phyloP scores from a whole-genome alignment of 495 filamentous ascomycete species.

The Echria macrotheca region DNA sequence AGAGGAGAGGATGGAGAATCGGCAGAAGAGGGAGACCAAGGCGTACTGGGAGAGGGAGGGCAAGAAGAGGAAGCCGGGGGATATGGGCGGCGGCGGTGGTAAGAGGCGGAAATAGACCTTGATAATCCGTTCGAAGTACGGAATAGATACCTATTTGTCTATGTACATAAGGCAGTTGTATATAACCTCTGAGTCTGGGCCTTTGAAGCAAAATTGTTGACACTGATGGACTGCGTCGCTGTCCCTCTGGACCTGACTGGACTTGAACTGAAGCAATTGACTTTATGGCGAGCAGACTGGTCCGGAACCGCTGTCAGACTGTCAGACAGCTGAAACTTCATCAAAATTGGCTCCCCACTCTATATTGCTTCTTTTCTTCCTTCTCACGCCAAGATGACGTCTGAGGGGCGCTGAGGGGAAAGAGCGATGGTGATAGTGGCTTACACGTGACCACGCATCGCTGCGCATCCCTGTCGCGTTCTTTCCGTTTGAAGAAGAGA shows the following conservation, averaged over 20 bases:
- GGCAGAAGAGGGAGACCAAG: constrained; percentile 85
- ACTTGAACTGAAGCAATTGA: too few species aligned
- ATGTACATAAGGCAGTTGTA: background rate
- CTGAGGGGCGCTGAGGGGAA: background rate
- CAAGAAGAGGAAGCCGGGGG: constrained; percentile 74
- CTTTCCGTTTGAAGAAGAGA: background rate
- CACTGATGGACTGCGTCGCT: too few species aligned
- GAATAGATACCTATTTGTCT: background rate
- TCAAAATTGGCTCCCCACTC: background rate
- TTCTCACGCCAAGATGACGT: background rate
- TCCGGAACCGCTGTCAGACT: background rate
- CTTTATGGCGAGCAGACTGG: background rate
- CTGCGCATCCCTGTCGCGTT: background rate
- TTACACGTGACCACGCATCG: constrained; percentile 2
- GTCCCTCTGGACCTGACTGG: too few species aligned
- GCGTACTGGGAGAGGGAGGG: constrained; percentile 93
- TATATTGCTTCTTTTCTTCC: background rate
- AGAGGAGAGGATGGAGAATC: constrained; percentile 70
- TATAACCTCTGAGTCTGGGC: background rate
- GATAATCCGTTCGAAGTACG: background rate
- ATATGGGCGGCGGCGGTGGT: constrained; percentile 58
- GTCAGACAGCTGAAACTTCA: background rate
- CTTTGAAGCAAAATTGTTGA: too few species aligned
- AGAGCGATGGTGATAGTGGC: background rate
- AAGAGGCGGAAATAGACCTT: constrained; percentile 53